Evolutionary conservation across 495 filamentous ascomycete species (phyloP).

Genomic region (Massariosphaeria phaeospora): DNA sequence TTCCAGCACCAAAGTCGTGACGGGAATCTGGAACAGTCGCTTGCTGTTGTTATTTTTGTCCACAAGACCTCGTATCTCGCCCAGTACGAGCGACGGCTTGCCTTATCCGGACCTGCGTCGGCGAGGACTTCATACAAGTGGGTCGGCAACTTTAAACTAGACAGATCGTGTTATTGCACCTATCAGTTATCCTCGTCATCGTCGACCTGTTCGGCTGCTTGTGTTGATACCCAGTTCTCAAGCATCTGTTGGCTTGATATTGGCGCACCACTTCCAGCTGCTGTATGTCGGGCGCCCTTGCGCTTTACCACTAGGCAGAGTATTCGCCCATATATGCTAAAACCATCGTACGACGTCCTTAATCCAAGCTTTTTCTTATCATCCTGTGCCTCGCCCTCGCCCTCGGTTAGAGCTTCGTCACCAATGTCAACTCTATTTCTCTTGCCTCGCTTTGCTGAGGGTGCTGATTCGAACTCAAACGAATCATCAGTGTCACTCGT

Average conservation of each 20-base stretch:
- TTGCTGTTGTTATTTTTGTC: conserved; percentile 14
- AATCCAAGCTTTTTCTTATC: conserved; percentile 87
- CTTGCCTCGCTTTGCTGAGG: conserved; percentile 49
- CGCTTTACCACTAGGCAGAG: conserved; percentile 86
- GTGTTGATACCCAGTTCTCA: conserved; percentile 81
- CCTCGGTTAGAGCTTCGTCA: conserved; percentile 5
- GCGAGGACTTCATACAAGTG: too few relatives aligned
- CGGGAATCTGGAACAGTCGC: neutral
- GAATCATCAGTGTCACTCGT: conserved; percentile 18
- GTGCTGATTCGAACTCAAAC: conserved; percentile 22
- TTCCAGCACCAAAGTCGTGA: neutral
- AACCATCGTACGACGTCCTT: conserved; percentile 86
- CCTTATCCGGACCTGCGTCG: neutral
- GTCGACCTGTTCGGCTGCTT: conserved; percentile 37
- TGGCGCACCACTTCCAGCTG: conserved; percentile 35
- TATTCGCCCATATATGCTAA: conserved; percentile 86
- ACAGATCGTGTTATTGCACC: neutral
- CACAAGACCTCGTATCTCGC: conserved; percentile 3
- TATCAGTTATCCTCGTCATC: conserved; percentile 47
- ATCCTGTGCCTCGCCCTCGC: conserved; percentile 45
- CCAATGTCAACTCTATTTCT: conserved; percentile 27
- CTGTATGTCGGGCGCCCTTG: conserved; percentile 45
- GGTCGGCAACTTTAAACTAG: too few relatives aligned
- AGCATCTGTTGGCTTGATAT: conserved; percentile 67
- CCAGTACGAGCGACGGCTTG: neutral